phyloP scores from a whole-genome alignment of 1,284 basidiomycete species.

The Neonothopanus nambi region DNA sequence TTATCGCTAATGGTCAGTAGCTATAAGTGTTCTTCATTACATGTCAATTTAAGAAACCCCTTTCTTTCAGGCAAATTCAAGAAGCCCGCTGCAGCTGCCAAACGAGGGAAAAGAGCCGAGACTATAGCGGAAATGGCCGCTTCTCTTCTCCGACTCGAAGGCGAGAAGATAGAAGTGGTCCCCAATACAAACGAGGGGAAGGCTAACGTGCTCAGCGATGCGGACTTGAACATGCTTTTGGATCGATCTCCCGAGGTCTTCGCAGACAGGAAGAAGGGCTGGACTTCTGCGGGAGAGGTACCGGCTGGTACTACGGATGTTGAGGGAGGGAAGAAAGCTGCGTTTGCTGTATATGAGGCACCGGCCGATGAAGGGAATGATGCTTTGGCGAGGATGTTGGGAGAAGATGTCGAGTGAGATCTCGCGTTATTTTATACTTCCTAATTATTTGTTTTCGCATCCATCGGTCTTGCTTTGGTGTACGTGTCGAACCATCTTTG shows the following conservation, averaged over 20 bases:
- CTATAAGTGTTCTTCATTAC: constrained; percentile 4
- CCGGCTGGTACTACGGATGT: constrained; percentile 24
- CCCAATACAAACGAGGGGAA: constrained; percentile 68
- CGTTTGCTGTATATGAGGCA: constrained; percentile 85
- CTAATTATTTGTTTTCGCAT: neutral
- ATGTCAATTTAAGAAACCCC: no score
- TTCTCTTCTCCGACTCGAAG: constrained; percentile 79
- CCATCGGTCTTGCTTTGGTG: no score
- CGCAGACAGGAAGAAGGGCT: constrained; percentile 73
- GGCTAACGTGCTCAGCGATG: constrained; percentile 76
- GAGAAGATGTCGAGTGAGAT: constrained; percentile 39
- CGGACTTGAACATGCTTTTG: constrained; percentile 77
- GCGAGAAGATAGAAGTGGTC: constrained; percentile 89
- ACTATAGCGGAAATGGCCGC: constrained; percentile 81
- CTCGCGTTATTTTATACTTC: neutral
- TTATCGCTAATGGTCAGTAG: constrained; percentile 87
- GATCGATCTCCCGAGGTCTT: constrained; percentile 85
- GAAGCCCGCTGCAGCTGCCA: constrained; percentile 56
- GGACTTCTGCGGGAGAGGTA: constrained; percentile 50
- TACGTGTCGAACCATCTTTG: no score
- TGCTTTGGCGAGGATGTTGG: constrained; percentile 70
- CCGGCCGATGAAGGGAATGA: constrained; percentile 71
- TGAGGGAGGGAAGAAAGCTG: constrained; percentile 48
- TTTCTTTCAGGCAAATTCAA: constrained; percentile 70
- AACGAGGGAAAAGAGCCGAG: constrained; percentile 47